A percentile compares a stretch with the other conserved stretches of the same genome.
phyloP scores from a whole-genome alignment of 805 yeast species.

The Saccharomycopsis amapae region DNA sequence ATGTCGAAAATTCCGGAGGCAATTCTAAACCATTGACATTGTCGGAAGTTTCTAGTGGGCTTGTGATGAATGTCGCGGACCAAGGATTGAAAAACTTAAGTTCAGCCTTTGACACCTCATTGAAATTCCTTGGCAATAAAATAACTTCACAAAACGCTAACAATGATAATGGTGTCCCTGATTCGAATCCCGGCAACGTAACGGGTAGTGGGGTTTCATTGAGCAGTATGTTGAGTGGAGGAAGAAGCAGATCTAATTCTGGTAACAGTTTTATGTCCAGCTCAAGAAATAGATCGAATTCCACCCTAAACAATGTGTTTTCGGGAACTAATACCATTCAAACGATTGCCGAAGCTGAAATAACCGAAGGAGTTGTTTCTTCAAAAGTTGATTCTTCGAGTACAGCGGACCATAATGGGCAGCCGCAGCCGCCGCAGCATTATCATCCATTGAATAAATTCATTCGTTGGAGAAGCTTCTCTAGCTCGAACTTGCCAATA shows the following conservation, averaged over 20 bases:
- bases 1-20: neutral
- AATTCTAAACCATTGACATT: neutral
- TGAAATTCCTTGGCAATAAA: conserved; percentile 18
- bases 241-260: conserved; percentile 15
- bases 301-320: conserved; percentile 4
- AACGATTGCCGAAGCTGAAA: conserved; percentile 2
- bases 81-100: conserved; percentile 16
- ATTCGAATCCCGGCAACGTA: no score
- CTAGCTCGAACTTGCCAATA: conserved; percentile 3
- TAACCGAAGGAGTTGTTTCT: neutral
- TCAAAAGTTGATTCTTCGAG: neutral
- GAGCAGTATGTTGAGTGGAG: no score
- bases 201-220: neutral
- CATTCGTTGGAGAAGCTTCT: conserved; percentile 15
- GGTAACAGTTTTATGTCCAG: conserved; percentile 8
- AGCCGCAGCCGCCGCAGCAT: neutral
- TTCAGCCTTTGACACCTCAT: conserved; percentile 16
- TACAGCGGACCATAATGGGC: no score
- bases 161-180: no score
- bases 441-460: conserved; percentile 11
- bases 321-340: neutral
- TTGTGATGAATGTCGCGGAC: conserved; percentile 18
- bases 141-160: conserved; percentile 2
- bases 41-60: conserved; percentile 6
- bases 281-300: conserved; percentile 9